Conservation (phyloP, 129 eudicot genomes). For the Heracleum sosnowskyi region DNA sequence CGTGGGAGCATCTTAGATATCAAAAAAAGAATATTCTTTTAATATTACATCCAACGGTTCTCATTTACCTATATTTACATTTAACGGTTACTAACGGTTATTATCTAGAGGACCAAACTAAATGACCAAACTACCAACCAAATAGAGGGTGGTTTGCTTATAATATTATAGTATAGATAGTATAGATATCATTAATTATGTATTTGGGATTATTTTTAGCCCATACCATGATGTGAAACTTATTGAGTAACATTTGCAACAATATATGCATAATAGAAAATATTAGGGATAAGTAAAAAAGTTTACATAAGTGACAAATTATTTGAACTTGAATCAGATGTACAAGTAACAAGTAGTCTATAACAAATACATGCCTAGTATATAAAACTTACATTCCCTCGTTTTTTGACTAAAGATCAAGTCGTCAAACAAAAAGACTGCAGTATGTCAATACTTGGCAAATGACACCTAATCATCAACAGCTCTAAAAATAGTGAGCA, state of each 20-base stretch:
- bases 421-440: background rate
- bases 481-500: conserved; percentile 5
- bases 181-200: no score
- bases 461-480: background rate
- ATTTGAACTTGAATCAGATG: background rate
- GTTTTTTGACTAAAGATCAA: background rate
- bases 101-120: no score
- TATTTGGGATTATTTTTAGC: no score
- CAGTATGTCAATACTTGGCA: background rate
- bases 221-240: background rate
- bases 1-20: no score
- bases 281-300: background rate
- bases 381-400: background rate
- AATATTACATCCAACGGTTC: no score
- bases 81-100: no score
- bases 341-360: background rate
- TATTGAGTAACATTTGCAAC: background rate
- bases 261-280: background rate
- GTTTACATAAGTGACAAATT: background rate
- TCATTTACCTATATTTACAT: no score
- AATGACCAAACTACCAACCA: no score
- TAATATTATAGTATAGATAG: no score
- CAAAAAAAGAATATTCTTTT: no score
- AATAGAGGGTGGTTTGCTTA: no score
- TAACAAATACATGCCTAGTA: background rate